Evolutionary conservation across 2,329 filamentous ascomycete species (phyloP), one percentile per base, ranked within the genome.

Genomic region (Fusarium sp.): DNA sequence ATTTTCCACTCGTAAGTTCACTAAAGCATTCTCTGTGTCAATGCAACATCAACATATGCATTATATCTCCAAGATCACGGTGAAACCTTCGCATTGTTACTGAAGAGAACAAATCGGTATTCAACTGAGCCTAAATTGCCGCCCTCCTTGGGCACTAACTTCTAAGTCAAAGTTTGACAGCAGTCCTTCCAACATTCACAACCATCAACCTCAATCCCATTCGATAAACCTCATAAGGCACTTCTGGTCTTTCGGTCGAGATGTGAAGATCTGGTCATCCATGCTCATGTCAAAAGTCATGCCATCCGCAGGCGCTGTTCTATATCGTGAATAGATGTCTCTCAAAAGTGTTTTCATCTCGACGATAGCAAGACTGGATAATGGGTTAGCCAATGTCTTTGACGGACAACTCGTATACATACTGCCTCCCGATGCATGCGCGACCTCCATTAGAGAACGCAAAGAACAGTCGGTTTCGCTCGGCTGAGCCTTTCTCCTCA

Each of bases 251-350:
- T 75, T 75, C 12, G 73, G 73, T 11, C 73, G 52, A 13, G 72
- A 58, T 7, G 73, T 75, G 10, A 75, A 70, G 10, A 75, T 57
- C 38, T 75, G 73, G 22, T 75, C 72, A 39, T 74, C 72, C 64
- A 75, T 66, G 9, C 44, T 52, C 73, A 75, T 75, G 3, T 66
- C 55, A 4, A 51, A 63, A 20, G 9, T 26, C 65, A 75, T 68
- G 1, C 41, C 41, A 15, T 51, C 36, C 1, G 62, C 68, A 1
- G 72, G 68, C 0, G 17, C 28, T 8, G 73, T 75, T 20, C 32
- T 48, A 15, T 60, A 66, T 22, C 18, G 38, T 1, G 54, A 63
- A 24, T 75, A 75, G 18, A 75, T 60, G 11, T 65, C 72, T 5
- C 63, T 15, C 26, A 75, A 30, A 3, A 75, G 63, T 2, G 50